phyloP scores from a whole-genome alignment of 371 early-diverging fungal genomes.

The Mortierella sp. region DNA sequence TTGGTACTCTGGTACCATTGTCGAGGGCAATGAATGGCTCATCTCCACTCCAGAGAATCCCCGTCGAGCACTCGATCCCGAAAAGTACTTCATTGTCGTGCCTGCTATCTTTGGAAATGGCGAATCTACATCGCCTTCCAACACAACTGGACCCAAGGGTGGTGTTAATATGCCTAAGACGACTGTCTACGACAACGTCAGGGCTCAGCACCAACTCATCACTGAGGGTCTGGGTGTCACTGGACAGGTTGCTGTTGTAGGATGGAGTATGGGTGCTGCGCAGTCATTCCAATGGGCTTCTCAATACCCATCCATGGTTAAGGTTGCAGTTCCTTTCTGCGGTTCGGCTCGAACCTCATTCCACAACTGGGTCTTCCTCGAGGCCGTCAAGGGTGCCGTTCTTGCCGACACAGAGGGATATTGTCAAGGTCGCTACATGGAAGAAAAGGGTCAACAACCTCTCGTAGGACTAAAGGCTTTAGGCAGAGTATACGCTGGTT shows the following conservation, averaged over 20 bases:
- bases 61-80: slow-evolving; percentile 18
- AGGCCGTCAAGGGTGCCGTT: slow-evolving; percentile 23
- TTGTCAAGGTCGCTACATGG: slow-evolving; percentile 20
- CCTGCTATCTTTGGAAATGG: slow-evolving; percentile 33
- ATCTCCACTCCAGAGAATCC: slow-evolving; percentile 16
- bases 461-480: slow-evolving; percentile 20
- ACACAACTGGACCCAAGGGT: slow-evolving; percentile 19
- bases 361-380: slow-evolving; percentile 34
- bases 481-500: slow-evolving; percentile 29
- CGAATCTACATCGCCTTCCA: slow-evolving; percentile 35
- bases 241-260: slow-evolving; percentile 19
- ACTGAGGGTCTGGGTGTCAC: slow-evolving; percentile 17
- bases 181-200: slow-evolving; percentile 24
- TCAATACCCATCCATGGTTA: slow-evolving; percentile 25
- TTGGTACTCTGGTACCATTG: slow-evolving; percentile 23
- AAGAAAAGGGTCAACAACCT: slow-evolving; percentile 22
- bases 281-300: slow-evolving; percentile 31
- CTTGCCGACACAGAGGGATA: slow-evolving; percentile 24
- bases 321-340: slow-evolving; percentile 28
- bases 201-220: slow-evolving; percentile 23
- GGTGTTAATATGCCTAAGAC: slow-evolving; percentile 36
- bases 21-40: slow-evolving; percentile 27
- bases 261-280: slow-evolving; percentile 31
- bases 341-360: slow-evolving; percentile 25
- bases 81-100: slow-evolving; percentile 30